Conservation (phyloP, 495 filamentous ascomycete species). For the Aspergillus panamensis region DNA sequence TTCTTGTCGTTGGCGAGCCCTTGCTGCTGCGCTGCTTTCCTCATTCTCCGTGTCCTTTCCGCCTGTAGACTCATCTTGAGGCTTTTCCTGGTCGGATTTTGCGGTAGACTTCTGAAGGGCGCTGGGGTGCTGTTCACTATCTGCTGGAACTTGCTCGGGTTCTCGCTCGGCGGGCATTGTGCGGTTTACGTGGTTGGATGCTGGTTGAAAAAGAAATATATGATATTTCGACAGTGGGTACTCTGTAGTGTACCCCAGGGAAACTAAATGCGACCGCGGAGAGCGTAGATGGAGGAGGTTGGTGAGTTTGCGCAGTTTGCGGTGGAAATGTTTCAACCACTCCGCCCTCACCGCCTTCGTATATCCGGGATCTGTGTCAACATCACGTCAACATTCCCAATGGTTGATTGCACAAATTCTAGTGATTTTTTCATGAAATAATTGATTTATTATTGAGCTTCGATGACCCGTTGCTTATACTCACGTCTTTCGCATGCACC, state of each 20-base stretch:
- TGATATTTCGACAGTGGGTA: neutral
- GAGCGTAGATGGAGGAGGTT: neutral
- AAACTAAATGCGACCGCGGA: neutral
- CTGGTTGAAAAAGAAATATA: neutral
- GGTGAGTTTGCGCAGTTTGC: neutral
- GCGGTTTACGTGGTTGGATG: neutral
- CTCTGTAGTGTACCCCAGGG: no score
- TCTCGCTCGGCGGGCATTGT: constrained; percentile 17
- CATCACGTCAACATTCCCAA: neutral
- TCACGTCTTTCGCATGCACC: neutral
- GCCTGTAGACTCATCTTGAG: constrained; percentile 1
- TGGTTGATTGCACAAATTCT: no score
- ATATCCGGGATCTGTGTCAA: neutral
- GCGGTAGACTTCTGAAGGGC: neutral
- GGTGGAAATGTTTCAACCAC: constrained; percentile 3
- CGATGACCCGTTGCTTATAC: neutral
- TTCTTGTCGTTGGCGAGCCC: constrained; percentile 35
- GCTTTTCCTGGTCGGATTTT: neutral
- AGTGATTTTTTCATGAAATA: neutral
- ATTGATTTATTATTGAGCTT: neutral
- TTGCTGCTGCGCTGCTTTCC: constrained; percentile 31
- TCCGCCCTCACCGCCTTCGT: constrained; percentile 14
- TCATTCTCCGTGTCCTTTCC: constrained; percentile 2
- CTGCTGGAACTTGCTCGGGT: neutral
- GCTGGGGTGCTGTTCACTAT: neutral